A percentile compares a stretch with the other conserved stretches of the same genome.
Evolutionary conservation across 352 stramenopile genomes (phyloP).

Genomic region (Phytophthora rubi): DNA sequence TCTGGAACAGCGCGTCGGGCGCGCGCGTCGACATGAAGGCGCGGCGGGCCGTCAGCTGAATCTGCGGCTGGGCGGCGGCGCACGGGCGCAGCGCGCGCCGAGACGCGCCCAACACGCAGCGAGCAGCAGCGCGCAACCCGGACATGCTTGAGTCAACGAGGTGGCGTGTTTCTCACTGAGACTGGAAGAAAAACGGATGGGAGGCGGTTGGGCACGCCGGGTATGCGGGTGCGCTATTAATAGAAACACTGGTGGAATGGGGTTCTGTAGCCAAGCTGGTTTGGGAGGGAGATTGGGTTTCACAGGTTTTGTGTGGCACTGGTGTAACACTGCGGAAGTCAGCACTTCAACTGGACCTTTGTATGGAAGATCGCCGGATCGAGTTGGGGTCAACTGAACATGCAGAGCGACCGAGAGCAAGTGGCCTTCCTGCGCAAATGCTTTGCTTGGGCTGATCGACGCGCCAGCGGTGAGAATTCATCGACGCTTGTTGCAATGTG

Average conservation of each 20-base stretch:
- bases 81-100: conserved; percentile 4
- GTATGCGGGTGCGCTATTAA: not conserved
- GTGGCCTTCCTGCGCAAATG: conserved; percentile 45
- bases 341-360: not conserved
- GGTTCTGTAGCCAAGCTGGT: conserved; percentile 1
- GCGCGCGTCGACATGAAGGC: conserved; percentile 76
- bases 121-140: conserved; percentile 33
- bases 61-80: not conserved
- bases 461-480: conserved; percentile 27
- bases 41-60: conserved; percentile 32
- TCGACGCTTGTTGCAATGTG: no score
- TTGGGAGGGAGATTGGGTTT: not conserved
- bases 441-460: conserved; percentile 54
- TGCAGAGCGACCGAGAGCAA: conserved; percentile 25
- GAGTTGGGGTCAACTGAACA: not conserved
- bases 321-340: not conserved
- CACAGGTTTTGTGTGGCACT: not conserved
- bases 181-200: conserved; percentile 27
- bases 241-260: not conserved
- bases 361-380: not conserved
- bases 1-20: conserved; percentile 66
- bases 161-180: conserved; percentile 24
- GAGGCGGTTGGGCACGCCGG: conserved; percentile 5
- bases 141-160: conserved; percentile 18
- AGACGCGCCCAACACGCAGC: conserved; percentile 24